phyloP scores from a whole-genome alignment of 2,329 filamentous ascomycete genomes.

The Fusarium piperis region DNA sequence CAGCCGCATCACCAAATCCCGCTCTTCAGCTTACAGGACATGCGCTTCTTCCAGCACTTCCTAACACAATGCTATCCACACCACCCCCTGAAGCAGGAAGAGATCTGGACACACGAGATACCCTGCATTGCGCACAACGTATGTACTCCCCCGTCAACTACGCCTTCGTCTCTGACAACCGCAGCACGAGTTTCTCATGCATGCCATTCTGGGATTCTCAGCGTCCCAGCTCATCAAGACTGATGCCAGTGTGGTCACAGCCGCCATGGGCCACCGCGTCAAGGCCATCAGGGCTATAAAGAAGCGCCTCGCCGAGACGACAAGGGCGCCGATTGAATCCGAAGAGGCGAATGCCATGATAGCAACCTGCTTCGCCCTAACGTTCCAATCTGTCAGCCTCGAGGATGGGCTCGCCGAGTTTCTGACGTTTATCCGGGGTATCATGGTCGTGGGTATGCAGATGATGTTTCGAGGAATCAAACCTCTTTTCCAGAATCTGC shows the following conservation, averaged over 20 bases:
- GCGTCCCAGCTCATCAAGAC: constrained; percentile 70
- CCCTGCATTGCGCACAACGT: constrained; percentile 74
- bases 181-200: constrained; percentile 74
- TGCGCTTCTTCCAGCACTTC: constrained; percentile 77
- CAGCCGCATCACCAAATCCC: constrained; percentile 68
- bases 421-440: constrained; percentile 68
- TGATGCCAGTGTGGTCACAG: constrained; percentile 61
- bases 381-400: constrained; percentile 66
- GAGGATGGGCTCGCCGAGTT: constrained; percentile 69
- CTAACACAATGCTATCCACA: constrained; percentile 69
- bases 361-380: constrained; percentile 67
- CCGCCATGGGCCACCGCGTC: constrained; percentile 71
- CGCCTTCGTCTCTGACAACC: constrained; percentile 6
- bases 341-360: constrained; percentile 69
- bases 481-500: constrained; percentile 60
- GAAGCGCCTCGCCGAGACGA: constrained; percentile 57
- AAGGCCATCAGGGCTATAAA: constrained; percentile 72
- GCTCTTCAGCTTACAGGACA: constrained; percentile 69
- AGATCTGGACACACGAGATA: constrained; percentile 73
- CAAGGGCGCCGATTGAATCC: constrained; percentile 52
- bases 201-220: constrained; percentile 73
- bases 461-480: constrained; percentile 61
- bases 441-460: constrained; percentile 64
- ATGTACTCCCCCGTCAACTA: constrained; percentile 36
- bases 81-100: constrained; percentile 71